Evolutionary conservation across 495 filamentous ascomycete genomes (phyloP).

Genomic region (Entonaema liquescens): DNA sequence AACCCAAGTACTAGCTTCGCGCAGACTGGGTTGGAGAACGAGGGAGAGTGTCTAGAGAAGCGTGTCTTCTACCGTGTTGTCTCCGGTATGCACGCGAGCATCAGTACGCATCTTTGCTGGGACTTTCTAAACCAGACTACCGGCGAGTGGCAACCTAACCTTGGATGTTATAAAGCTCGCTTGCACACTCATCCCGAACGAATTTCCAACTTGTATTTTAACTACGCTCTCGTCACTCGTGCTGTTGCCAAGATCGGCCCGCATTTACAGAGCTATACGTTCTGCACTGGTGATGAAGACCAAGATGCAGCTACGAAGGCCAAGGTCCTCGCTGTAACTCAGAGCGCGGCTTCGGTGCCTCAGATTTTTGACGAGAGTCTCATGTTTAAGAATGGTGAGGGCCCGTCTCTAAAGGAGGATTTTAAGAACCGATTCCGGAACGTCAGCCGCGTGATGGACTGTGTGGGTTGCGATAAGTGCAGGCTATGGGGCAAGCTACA

Average conservation of each 20-base stretch:
- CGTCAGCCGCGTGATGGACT: slow-evolving; percentile 96
- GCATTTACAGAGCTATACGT: slow-evolving; percentile 82
- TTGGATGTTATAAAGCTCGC: slow-evolving; percentile 86
- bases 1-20: slow-evolving; percentile 61
- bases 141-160: slow-evolving; percentile 91
- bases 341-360: slow-evolving; percentile 69
- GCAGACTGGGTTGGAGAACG: slow-evolving; percentile 69
- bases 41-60: slow-evolving; percentile 96
- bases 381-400: slow-evolving; percentile 86
- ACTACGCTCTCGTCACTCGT: slow-evolving; percentile 92
- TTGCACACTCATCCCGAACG: slow-evolving; percentile 86
- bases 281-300: slow-evolving; percentile 83
- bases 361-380: slow-evolving; percentile 90
- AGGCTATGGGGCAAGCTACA: slow-evolving; percentile 98
- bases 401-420: slow-evolving; percentile 86
- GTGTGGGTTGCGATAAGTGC: slow-evolving; percentile 98
- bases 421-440: slow-evolving; percentile 98
- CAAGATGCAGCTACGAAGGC: slow-evolving; percentile 82
- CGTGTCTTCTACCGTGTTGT: slow-evolving; percentile 95
- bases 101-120: slow-evolving; percentile 95
- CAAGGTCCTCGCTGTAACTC: slow-evolving; percentile 77
- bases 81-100: slow-evolving; percentile 97
- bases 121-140: slow-evolving; percentile 96
- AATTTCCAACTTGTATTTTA: slow-evolving; percentile 97
- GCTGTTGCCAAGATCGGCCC: slow-evolving; percentile 91